phyloP scores from a whole-genome alignment of 164 flowering plant genomes.

The Euptelea pleiosperma region DNA sequence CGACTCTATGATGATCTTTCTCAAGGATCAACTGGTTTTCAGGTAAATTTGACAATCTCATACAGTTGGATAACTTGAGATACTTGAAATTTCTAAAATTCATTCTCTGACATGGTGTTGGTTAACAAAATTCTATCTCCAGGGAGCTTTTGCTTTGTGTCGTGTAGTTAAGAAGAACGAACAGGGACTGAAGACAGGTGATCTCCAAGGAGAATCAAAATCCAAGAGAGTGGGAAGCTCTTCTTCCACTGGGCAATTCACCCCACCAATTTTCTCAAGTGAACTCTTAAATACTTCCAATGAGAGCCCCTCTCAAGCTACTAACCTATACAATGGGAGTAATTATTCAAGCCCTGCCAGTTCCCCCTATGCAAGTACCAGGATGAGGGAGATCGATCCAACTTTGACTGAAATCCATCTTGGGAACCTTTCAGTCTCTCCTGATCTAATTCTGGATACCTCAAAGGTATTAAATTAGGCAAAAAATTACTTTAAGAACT shows the following conservation, averaged over 20 bases:
- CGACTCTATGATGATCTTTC: constrained; percentile 66
- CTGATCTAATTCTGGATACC: constrained; percentile 59
- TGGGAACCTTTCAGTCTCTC: constrained; percentile 42
- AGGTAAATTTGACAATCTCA: constrained; percentile 32
- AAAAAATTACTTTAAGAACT: neutral
- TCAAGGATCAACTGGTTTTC: constrained; percentile 43
- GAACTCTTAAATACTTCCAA: constrained; percentile 29
- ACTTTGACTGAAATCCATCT: constrained; percentile 22
- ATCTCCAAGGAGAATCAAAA: constrained; percentile 34
- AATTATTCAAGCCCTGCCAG: constrained; percentile 44
- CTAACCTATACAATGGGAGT: constrained; percentile 29
- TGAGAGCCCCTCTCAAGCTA: constrained; percentile 32
- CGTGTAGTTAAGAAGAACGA: constrained; percentile 71
- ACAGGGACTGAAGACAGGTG: constrained; percentile 26
- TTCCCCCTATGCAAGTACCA: constrained; percentile 39
- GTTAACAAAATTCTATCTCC: constrained; percentile 10
- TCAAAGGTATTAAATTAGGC: constrained; percentile 43
- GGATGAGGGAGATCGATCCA: constrained; percentile 26
- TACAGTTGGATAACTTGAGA: neutral
- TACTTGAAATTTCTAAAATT: neutral
- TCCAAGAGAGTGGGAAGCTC: constrained; percentile 38
- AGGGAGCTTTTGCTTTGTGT: constrained; percentile 87
- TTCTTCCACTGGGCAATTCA: constrained; percentile 27
- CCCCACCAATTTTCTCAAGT: constrained; percentile 23
- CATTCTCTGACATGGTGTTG: neutral